Evolutionary conservation across 2,329 filamentous ascomycete genomes (phyloP).

Genomic region (Cordyceps farinosa): DNA sequence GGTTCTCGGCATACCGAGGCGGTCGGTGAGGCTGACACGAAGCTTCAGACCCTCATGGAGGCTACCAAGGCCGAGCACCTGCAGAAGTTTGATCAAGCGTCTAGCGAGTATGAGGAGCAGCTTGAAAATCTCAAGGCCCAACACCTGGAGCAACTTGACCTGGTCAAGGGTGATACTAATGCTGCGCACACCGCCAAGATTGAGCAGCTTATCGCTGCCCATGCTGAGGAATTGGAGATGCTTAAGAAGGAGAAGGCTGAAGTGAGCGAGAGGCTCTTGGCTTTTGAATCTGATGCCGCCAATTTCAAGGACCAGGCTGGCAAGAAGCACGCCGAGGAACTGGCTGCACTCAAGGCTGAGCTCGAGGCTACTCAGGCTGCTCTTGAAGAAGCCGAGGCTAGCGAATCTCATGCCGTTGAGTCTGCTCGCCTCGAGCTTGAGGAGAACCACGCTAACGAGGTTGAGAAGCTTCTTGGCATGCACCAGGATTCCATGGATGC

Average conservation of each 20-base stretch:
- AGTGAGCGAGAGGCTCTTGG: slow-evolving; percentile 31
- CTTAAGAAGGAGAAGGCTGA: slow-evolving; percentile 26
- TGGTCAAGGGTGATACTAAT: not conserved
- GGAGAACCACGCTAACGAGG: slow-evolving; percentile 42
- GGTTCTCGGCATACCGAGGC: slow-evolving; percentile 44
- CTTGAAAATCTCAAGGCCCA: not conserved
- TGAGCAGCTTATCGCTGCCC: not conserved
- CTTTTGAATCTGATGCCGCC: slow-evolving; percentile 22
- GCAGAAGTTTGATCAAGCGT: slow-evolving; percentile 17
- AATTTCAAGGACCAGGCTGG: slow-evolving; percentile 27
- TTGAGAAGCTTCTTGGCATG: slow-evolving; percentile 44
- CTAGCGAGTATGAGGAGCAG: slow-evolving; percentile 5
- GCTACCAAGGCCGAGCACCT: slow-evolving; percentile 40
- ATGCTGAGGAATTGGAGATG: slow-evolving; percentile 33
- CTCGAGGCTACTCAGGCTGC: slow-evolving; percentile 41
- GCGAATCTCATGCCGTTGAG: slow-evolving; percentile 44
- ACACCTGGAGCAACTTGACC: slow-evolving; percentile 7
- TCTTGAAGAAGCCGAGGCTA: slow-evolving; percentile 42
- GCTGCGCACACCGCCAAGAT: slow-evolving; percentile 2
- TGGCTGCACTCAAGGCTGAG: slow-evolving; percentile 33
- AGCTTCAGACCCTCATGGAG: slow-evolving; percentile 8
- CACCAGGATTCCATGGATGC: slow-evolving; percentile 41
- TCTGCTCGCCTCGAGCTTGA: slow-evolving; percentile 43
- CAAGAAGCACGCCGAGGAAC: slow-evolving; percentile 33
- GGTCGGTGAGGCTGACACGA: slow-evolving; percentile 39